A percentile compares a stretch with the other conserved stretches of the same genome.
phyloP scores from a whole-genome alignment of 495 filamentous ascomycete genomes.

The Xylaria scruposa region DNA sequence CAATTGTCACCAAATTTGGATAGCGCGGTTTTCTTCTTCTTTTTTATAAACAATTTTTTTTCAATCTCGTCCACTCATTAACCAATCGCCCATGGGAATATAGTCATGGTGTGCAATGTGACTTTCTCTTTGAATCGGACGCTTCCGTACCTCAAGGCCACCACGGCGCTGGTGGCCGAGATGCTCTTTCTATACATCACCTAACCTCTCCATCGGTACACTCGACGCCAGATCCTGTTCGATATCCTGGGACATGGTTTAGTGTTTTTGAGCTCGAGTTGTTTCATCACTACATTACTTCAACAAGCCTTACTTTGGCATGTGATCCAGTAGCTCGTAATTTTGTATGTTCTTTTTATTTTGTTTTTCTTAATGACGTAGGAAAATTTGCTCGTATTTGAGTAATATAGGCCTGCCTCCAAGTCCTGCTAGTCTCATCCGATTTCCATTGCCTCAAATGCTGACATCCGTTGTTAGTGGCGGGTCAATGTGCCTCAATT shows the following conservation, averaged over 20 bases:
- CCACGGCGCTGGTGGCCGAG: neutral
- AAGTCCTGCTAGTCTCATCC: neutral
- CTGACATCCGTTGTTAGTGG: conserved; percentile 26
- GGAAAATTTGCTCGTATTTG: neutral
- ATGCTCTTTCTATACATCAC: conserved; percentile 23
- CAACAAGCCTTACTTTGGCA: conserved; percentile 33
- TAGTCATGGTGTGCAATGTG: conserved; percentile 22
- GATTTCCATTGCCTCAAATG: neutral
- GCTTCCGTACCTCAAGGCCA: neutral
- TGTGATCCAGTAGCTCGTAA: conserved; percentile 32
- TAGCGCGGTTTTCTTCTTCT: neutral
- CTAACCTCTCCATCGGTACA: conserved; percentile 11
- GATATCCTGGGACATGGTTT: conserved; percentile 16
- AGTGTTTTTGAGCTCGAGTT: conserved; percentile 38
- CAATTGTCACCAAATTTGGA: neutral
- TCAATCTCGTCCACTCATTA: neutral
- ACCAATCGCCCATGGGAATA: neutral
- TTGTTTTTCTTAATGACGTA: neutral
- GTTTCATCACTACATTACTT: conserved; percentile 37
- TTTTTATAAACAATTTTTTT: neutral
- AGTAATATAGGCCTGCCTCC: neutral
- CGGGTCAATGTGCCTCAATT: conserved; percentile 52
- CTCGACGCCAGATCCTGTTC: conserved; percentile 12
- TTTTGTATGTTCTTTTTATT: conserved; percentile 21
- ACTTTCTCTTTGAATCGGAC: conserved; percentile 11